Base-by-base conservation (phyloP, 768 basidiomycete species). In the Suillus fuscotomentosus region DNA sequence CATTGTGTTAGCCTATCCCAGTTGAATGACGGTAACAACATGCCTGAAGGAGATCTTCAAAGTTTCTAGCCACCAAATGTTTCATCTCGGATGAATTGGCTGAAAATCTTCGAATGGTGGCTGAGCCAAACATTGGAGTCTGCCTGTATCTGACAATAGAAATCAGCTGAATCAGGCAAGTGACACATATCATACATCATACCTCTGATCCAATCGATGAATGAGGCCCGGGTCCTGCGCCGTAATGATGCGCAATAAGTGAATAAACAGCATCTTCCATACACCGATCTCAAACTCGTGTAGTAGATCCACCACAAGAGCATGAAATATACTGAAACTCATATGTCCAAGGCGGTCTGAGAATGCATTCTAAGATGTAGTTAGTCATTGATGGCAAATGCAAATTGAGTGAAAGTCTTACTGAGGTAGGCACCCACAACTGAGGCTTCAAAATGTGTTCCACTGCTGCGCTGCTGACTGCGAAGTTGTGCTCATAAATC, bases 251-350 rank as follows among this genome's bases (percentile, higher is more conserved):
- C 72, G 74, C 5, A 79, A 71, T 2, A 81, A 71, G 47, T 81
- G 80, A 1, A 65, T 70, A 3, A 80, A 68, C 0, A 78, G 34
- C 1, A 68, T 65, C 59, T 78, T 80, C 78, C 79, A 80, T 1
- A 77, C 72, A 0, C 79, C 77, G 0, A 79, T 64, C 54, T 80
- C 78, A 63, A 78, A 65, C 62, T 80, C 78, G 62, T 81, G 80
- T 71, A 81, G 65, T 2, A 78, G 62, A 63, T 80, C 79, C 9
- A 76, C 71, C 0, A 74, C 75, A 0, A 78, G 61, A 45, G 77
- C 65, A 2, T 7, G 11, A 54, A 70, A 75, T 0, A 76, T 56
- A 45, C 76, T 63, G 45, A 77, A 70, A 11, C 65, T 71, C 4
- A 24, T 2, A 4, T 22, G 8, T 1, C 59, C 55, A 6, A 79